Conservation (phyloP, 1,139 yeast species). For the Diutina sp. region DNA sequence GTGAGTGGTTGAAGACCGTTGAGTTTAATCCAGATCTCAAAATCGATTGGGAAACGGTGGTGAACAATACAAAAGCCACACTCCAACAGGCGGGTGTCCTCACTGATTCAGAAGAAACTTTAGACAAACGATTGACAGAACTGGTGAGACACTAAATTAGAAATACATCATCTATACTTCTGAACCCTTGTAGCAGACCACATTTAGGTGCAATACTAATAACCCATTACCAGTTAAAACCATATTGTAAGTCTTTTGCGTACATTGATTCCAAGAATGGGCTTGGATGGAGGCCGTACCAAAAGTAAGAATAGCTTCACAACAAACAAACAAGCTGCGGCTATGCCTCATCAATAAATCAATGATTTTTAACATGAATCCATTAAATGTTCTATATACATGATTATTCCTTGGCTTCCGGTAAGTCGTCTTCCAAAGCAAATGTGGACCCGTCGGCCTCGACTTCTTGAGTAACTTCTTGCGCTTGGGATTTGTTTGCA, state of each 20-base stretch:
- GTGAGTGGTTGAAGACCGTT: constrained; percentile 71
- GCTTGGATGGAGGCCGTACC: too few relatives aligned
- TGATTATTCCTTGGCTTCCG: neutral
- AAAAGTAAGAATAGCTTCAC: neutral
- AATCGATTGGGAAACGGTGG: constrained; percentile 39
- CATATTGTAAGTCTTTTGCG: too few relatives aligned
- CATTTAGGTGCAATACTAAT: too few relatives aligned
- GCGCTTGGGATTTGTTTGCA: neutral
- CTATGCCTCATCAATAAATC: too few relatives aligned
- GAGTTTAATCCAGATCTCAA: constrained; percentile 38
- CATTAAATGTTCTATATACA: neutral
- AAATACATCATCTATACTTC: too few relatives aligned
- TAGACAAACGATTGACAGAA: constrained; percentile 13
- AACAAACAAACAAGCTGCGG: neutral
- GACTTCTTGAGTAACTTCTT: neutral
- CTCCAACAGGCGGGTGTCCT: constrained; percentile 51
- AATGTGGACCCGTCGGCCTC: neutral
- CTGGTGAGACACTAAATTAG: constrained; percentile 2
- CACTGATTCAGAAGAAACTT: constrained; percentile 20
- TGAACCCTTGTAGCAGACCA: too few relatives aligned
- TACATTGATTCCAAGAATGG: too few relatives aligned
- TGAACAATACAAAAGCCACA: constrained; percentile 46
- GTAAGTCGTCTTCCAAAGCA: neutral
- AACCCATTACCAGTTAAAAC: too few relatives aligned
- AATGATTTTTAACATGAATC: neutral